Conservation (phyloP, 257 asterid species). For the Jacaranda mimosifolia region DNA sequence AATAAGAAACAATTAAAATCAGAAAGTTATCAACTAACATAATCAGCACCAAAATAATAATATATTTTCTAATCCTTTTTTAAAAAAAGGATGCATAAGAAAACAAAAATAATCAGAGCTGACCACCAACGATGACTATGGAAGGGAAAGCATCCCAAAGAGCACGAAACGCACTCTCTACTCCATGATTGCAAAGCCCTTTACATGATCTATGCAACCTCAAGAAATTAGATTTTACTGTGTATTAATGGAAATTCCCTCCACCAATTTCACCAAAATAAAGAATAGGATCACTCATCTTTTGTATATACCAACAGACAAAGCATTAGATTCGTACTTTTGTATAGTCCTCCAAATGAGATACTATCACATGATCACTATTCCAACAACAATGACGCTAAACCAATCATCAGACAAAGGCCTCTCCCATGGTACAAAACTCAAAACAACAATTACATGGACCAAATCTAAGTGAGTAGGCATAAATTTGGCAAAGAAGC, state of each 20-base stretch:
- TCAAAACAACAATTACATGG: background rate
- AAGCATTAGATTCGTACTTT: background rate
- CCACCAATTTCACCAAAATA: no score
- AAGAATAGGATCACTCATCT: no score
- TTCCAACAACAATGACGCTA: no score
- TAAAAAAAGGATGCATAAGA: no score
- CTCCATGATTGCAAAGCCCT: constrained; percentile 94
- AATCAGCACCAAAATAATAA: constrained; percentile 34
- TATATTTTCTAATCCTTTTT: background rate
- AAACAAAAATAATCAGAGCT: constrained; percentile 54
- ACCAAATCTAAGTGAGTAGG: constrained; percentile 12
- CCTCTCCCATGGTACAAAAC: background rate
- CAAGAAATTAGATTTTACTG: no score
- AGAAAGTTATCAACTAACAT: background rate
- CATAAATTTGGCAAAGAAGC: constrained; percentile 21
- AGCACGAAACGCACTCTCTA: constrained; percentile 85
- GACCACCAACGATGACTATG: constrained; percentile 97
- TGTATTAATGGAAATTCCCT: no score
- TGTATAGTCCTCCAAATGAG: background rate
- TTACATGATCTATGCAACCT: constrained; percentile 98
- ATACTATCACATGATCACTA: background rate
- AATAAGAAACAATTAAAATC: background rate
- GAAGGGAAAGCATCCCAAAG: constrained; percentile 98
- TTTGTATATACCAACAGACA: background rate
- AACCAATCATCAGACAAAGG: background rate